Base-by-base conservation (phyloP, 805 yeast genomes). In the Candida nitratophila region DNA sequence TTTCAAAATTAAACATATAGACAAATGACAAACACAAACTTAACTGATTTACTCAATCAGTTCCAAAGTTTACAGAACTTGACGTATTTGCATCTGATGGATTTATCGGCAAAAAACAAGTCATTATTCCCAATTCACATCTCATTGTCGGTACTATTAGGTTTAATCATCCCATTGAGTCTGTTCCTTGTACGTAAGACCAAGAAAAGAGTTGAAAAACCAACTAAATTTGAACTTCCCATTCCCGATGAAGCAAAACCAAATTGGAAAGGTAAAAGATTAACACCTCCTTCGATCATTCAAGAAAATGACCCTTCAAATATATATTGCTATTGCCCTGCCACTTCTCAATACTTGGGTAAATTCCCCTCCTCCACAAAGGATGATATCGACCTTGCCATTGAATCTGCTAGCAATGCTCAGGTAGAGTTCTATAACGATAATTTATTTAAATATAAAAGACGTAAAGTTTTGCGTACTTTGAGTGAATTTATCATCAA, bases 271-370 rank as follows among this genome's bases (percentile, higher is more conserved):
- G 96, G 96, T 7, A 83, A 79, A 54, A 69, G 96, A 42, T 69
- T 87, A 30, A 75, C 77, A 42, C 82, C 88, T 0, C 74, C 83
- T 14, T 68, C 79, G 14, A 70, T 86, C 3, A 66, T 68, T 39
- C 76, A 77, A 45, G 73, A 74, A 2, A 75, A 74, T 21, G 89
- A 84, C 43, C 86, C 91, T 2, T 71, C 68, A 19, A 70, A 64
- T 50, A 86, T 91, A 48, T 90, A 87, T 57, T 79, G 90, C 48
- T 84, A 86, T 61, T 91, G 99, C 65, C 99, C 99, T 3, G 96
- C 98, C 0, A 93, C 98, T 0, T 95, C 96, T 30, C 96, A 88
- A 64, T 81, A 69, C 49, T 69, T 91, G 50, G 98, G 96, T 1
- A 71, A 80, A 20, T 82, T 81, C 53, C 66, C 72, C 40, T 80